Evolutionary conservation across 106 monocot species (phyloP).

Genomic region (Amphibolis antarctica): DNA sequence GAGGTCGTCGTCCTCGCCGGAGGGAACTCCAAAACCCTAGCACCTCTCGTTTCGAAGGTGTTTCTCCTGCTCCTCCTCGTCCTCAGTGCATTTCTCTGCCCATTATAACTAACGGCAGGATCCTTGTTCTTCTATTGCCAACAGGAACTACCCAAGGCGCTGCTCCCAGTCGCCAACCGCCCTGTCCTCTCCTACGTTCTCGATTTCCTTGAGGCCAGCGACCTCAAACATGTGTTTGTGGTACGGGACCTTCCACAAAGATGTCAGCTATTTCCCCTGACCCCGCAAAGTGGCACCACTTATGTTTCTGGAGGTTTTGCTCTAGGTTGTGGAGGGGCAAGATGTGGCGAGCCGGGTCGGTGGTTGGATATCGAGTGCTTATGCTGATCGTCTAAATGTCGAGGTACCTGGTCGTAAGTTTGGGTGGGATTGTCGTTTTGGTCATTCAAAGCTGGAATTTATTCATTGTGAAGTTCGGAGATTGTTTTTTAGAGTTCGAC

Average conservation of each 20-base stretch:
- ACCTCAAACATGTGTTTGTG: slow-evolving; percentile 81
- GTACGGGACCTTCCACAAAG: slow-evolving; percentile 14
- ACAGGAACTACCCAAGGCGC: slow-evolving; percentile 84
- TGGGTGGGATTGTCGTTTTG: too few relatives aligned
- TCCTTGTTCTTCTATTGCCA: not conserved
- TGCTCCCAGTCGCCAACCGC: slow-evolving; percentile 91
- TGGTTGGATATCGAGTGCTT: slow-evolving; percentile 75
- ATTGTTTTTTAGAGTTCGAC: too few relatives aligned
- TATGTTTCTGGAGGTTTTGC: not conserved
- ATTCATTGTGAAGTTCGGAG: too few relatives aligned
- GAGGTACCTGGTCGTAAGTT: slow-evolving; percentile 30
- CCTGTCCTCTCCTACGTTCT: slow-evolving; percentile 92
- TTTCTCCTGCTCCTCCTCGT: not conserved
- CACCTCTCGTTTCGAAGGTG: slow-evolving; percentile 80
- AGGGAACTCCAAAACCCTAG: slow-evolving; percentile 50
- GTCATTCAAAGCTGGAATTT: too few relatives aligned
- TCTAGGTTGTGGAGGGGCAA: slow-evolving; percentile 67
- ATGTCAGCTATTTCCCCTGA: too few relatives aligned
- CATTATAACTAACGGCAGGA: too few relatives aligned
- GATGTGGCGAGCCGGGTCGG: slow-evolving; percentile 47
- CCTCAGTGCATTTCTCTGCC: too few relatives aligned
- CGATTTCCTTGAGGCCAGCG: slow-evolving; percentile 83
- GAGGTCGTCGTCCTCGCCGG: slow-evolving; percentile 97
- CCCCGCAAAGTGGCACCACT: too few relatives aligned
- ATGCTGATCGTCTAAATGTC: slow-evolving; percentile 70